These are phyloP conservation scores for Ascochyta pisi DNA, from an alignment of 2,329 filamentous ascomycete genomes.

Conservation along the genomic window DNA sequence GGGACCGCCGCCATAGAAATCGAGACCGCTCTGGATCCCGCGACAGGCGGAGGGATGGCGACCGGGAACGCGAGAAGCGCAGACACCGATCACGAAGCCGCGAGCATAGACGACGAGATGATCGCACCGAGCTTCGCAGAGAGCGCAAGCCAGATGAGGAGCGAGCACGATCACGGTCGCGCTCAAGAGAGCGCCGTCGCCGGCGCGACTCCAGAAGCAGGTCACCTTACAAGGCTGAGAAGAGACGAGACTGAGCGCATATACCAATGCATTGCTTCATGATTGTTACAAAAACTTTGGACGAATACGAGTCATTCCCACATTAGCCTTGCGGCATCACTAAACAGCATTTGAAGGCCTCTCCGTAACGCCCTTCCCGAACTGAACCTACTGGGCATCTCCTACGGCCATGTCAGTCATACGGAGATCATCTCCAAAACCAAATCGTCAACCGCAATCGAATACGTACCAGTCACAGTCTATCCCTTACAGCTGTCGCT, in stretches of 20 bases:
- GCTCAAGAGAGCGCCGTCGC: slow-evolving; percentile 22
- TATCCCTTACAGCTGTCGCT: background rate
- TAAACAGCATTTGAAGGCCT: too few relatives aligned
- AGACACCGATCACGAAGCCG: slow-evolving; percentile 41
- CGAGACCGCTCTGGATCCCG: slow-evolving; percentile 40
- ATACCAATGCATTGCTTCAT: background rate
- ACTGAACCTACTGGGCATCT: background rate
- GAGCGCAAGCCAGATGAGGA: slow-evolving; percentile 32
- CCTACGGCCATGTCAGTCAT: background rate
- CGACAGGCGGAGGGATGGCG: slow-evolving; percentile 35
- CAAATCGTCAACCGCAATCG: background rate
- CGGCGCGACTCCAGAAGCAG: slow-evolving; percentile 27
- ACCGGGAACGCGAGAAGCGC: slow-evolving; percentile 37
- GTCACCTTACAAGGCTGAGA: slow-evolving; percentile 27
- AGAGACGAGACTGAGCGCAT: slow-evolving; percentile 17
- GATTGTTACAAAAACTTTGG: too few relatives aligned
- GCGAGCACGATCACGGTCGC: slow-evolving; percentile 25
- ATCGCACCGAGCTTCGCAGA: slow-evolving; percentile 31
- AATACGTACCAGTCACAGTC: background rate
- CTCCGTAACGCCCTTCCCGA: too few relatives aligned
- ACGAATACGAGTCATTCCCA: too few relatives aligned
- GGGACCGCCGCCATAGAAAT: slow-evolving; percentile 37
- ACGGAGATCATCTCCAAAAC: background rate
- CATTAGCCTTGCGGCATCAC: too few relatives aligned
- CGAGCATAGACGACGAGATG: slow-evolving; percentile 34